Base-by-base conservation (phyloP, 768 basidiomycete species). In the Tricholoma bakamatsutake region DNA sequence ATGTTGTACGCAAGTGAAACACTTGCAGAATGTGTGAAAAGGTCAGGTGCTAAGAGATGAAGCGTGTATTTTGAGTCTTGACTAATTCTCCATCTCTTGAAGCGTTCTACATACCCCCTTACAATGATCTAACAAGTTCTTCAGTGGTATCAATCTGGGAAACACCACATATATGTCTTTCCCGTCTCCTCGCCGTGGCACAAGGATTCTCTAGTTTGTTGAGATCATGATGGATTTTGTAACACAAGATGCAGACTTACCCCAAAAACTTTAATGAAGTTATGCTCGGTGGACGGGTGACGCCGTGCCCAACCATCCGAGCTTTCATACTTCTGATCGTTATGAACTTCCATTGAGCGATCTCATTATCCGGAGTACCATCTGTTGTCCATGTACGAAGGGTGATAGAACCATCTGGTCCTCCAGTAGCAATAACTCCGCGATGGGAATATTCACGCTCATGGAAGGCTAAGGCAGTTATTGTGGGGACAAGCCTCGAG, bases 361-460 rank as follows among this genome's bases (percentile, higher is more conserved):
- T 80, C 63, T 85, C 78, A 0, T 80, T 85, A 53, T 77, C 73
- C 0, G 81, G 83, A 0, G 90, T 88, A 11, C 82, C 81, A 57
- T 93, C 87, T 0, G 89, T 80, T 13, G 83, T 88, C 88, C 93
- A 93, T 1, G 93, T 90, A 57, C 89, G 76, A n/a, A 97, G 72
- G 0, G 82, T 82, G 52, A 93, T 85, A 2, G 83, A 79, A 6
- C 91, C 89, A 59, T 90, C 88, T 1, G 83, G 75, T 5, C 84
- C 80, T 3, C 90, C 91, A 1, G 86, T 86, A 0, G 91, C 92
- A n/a, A 97, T 76, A 4, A 93, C 76, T 4, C 90, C 90, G 0
- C 83, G 73, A 57, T 80, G 77, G 0, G 89, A 84, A 67, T 90
- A 96, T 63, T 96, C 94, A 33, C 94, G 82, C 64, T 95, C 90